These are phyloP conservation scores for Prunus kanzakura DNA, from an alignment of 306 rosid genomes.

Conservation along the genomic window DNA sequence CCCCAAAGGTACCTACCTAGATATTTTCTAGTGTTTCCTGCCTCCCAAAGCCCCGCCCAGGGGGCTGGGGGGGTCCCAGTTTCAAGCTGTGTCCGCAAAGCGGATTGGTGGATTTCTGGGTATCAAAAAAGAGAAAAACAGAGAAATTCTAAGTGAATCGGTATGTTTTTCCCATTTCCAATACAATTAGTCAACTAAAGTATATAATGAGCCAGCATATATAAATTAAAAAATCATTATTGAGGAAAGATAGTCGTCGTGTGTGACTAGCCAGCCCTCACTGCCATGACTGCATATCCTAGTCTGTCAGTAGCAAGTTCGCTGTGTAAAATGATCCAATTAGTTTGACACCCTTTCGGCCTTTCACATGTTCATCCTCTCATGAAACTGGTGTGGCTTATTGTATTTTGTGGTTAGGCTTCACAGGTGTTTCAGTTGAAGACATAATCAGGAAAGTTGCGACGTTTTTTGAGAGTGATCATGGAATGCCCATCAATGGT, in stretches of 20 bases:
- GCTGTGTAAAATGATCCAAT: not conserved
- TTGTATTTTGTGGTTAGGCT: slow-evolving; percentile 14
- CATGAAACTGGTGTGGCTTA: slow-evolving; percentile 15
- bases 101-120: too few species aligned
- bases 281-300: not conserved
- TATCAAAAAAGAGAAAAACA: too few species aligned
- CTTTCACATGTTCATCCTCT: not conserved
- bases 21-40: too few species aligned
- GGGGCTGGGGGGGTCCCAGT: too few species aligned
- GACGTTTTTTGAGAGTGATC: slow-evolving; percentile 50
- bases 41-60: too few species aligned
- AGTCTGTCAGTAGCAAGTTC: not conserved
- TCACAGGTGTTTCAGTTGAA: slow-evolving; percentile 58
- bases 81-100: too few species aligned
- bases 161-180: not conserved
- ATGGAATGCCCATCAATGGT: slow-evolving; percentile 27
- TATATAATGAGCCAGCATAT: not conserved
- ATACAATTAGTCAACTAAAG: not conserved
- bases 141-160: not conserved
- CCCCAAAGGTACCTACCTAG: too few species aligned
- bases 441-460: slow-evolving; percentile 62
- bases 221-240: not conserved
- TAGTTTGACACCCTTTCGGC: not conserved
- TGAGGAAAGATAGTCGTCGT: not conserved
- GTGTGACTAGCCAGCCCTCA: not conserved